Evolutionary conservation across 2,329 filamentous ascomycete species (phyloP), one percentile per base, ranked within the genome.

Genomic region (Penicillium sp.): DNA sequence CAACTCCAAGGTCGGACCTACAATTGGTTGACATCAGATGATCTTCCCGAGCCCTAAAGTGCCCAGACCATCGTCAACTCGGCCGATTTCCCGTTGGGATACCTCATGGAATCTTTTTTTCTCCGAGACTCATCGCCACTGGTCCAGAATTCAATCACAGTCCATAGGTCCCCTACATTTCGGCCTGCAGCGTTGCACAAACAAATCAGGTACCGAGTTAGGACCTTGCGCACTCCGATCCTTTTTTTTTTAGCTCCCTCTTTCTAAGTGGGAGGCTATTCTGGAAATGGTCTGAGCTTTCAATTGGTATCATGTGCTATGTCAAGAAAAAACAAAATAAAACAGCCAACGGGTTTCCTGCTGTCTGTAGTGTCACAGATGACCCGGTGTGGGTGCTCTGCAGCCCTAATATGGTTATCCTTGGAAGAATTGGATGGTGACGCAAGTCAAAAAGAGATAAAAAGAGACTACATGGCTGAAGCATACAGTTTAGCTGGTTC

Each of bases 141-240:
- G 41, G 63, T 55, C 59, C 49, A 44, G 41, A 58, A 57, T 49
- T 6, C 33, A 66, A 66, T 61, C 21, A 44, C 45, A 44, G 19
- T 21, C 49, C 31, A 57, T 49, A 60, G 36, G 31, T 53, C 45
- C 53, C 53, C 47, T 60, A 53, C 43, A 44, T 57, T 13, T 55
- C 42, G 43, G 49, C 39, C 42, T 57, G 35, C 47, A 59, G 43
- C 53, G 64, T 66, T 44, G 50, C 52, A 66, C 63, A 56, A 61
- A 61, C 53, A 56, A 41, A 61, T 63, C 63, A 66, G 63, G 64
- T 58, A 66, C 61, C 55, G 57, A 66, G 45, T 55, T 56, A 57
- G 35, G 61, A 45, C 36, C 17, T 48, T 48, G 44, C 19, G 15
- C 44, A 23, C 27, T 55, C n/a, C 8, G 21, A 44, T 48, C 38